Evolutionary conservation across 495 filamentous ascomycete species (phyloP).

Genomic region (Hypoxylon cercidicola): DNA sequence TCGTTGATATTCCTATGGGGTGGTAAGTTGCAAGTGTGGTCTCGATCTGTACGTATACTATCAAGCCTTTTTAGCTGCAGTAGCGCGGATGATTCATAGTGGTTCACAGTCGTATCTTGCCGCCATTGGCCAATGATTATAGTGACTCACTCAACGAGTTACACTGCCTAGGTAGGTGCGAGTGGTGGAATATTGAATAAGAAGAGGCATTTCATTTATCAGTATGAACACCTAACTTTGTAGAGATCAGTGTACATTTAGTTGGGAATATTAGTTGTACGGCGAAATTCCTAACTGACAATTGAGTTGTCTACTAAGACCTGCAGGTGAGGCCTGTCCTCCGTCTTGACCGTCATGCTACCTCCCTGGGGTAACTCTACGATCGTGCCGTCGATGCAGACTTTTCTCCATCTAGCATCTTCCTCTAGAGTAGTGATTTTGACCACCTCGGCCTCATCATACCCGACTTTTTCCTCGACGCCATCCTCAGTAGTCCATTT

Average conservation of each 20-base stretch:
- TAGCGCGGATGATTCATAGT: conserved; percentile 49
- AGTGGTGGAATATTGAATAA: no score
- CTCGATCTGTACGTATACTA: neutral
- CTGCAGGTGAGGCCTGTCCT: conserved; percentile 42
- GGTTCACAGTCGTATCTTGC: conserved; percentile 17
- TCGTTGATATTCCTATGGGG: no score
- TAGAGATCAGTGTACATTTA: no score
- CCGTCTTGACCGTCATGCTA: conserved; percentile 69
- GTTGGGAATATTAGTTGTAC: neutral
- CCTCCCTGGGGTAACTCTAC: conserved; percentile 75
- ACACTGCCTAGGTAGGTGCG: no score
- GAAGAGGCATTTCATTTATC: no score
- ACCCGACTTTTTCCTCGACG: conserved; percentile 62
- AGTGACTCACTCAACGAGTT: conserved; percentile 27
- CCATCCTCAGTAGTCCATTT: conserved; percentile 42
- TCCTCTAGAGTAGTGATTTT: conserved; percentile 72
- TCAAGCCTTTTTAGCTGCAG: conserved; percentile 32
- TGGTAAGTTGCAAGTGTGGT: neutral
- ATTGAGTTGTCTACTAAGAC: conserved; percentile 50
- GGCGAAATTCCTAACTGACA: conserved; percentile 2
- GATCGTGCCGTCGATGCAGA: conserved; percentile 91
- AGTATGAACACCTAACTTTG: no score
- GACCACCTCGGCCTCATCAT: conserved; percentile 71
- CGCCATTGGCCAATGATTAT: conserved; percentile 33
- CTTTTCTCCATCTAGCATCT: conserved; percentile 77